Evolutionary conservation across 768 basidiomycete species (phyloP).

Genomic region (Brasilioporus rufonigricans): DNA sequence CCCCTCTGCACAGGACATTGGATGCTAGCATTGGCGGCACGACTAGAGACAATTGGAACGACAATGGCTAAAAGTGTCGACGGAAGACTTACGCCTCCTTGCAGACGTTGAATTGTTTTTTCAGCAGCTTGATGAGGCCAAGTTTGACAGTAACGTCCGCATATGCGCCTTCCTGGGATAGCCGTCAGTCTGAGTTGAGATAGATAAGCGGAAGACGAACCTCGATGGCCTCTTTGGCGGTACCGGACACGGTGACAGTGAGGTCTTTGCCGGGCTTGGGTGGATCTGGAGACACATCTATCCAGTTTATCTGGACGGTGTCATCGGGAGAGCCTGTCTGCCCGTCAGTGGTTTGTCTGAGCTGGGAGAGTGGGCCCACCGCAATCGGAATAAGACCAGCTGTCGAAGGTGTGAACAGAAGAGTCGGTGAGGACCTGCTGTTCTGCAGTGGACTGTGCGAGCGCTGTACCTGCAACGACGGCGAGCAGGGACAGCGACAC

Average conservation of each 20-base stretch:
- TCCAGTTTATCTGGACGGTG: constrained; percentile 63
- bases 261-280: constrained; percentile 84
- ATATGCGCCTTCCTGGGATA: constrained; percentile 80
- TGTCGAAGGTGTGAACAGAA: constrained; percentile 35
- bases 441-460: constrained; percentile 22
- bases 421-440: constrained; percentile 33
- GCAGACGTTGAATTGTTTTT: constrained; percentile 84
- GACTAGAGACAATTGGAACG: constrained; percentile 40
- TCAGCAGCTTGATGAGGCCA: constrained; percentile 87
- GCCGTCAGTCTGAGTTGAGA: constrained; percentile 8
- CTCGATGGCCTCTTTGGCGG: constrained; percentile 57
- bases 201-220: constrained; percentile 39
- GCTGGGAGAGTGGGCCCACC: constrained; percentile 47
- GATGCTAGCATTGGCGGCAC: constrained; percentile 68
- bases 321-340: constrained; percentile 44
- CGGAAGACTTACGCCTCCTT: constrained; percentile 79
- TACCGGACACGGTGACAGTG: constrained; percentile 77
- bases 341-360: constrained; percentile 1
- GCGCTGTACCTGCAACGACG: constrained; percentile 22
- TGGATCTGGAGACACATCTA: constrained; percentile 79
- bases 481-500: constrained; percentile 28
- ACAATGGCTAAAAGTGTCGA: background rate
- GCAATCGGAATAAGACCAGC: constrained; percentile 72
- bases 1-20: constrained; percentile 84
- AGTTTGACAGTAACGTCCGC: constrained; percentile 91